phyloP scores from a whole-genome alignment of 805 yeast genomes.

The Saccharomycopsis oosterbeekiorum region DNA sequence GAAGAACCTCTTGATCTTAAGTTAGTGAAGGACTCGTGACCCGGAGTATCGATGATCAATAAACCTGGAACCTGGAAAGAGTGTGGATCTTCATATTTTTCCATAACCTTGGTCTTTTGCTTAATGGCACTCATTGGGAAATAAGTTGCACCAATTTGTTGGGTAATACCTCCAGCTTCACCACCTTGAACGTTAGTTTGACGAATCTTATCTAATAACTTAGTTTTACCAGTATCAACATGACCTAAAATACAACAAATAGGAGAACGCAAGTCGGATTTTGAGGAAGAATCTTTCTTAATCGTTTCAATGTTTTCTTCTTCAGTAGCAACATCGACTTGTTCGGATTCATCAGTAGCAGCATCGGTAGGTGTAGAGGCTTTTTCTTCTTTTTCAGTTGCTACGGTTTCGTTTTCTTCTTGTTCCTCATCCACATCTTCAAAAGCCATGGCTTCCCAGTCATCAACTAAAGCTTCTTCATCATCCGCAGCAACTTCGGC shows the following conservation, averaged over 20 bases:
- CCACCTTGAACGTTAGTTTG: constrained; percentile 99
- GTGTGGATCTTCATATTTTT: constrained; percentile 68
- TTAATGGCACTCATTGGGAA: constrained; percentile 94
- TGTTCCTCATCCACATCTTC: constrained; percentile 38
- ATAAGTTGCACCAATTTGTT: constrained; percentile 99
- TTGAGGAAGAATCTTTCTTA: constrained; percentile 22
- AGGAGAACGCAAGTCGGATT: constrained; percentile 81
- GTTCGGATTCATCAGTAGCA: constrained; percentile 26
- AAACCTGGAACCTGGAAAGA: constrained; percentile 91
- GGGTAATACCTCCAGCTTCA: constrained; percentile 99
- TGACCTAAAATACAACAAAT: constrained; percentile 98
- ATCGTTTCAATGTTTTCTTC: constrained; percentile 19
- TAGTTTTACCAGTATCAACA: constrained; percentile 99
- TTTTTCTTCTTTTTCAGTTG: constrained; percentile 21
- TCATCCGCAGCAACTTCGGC: constrained; percentile 24
- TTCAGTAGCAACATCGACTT: constrained; percentile 17
- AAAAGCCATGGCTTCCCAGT: constrained; percentile 72
- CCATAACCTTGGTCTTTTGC: constrained; percentile 87
- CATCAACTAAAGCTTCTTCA: constrained; percentile 59
- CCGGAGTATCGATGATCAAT: constrained; percentile 96
- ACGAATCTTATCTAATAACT: constrained; percentile 90
- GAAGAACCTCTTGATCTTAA: constrained; percentile 98
- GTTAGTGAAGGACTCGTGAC: constrained; percentile 98
- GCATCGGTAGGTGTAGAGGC: constrained; percentile 27
- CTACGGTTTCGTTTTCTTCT: constrained; percentile 11